Base-by-base conservation (phyloP, 192 early-diverging fungal species). In the Backusella australiensis region DNA sequence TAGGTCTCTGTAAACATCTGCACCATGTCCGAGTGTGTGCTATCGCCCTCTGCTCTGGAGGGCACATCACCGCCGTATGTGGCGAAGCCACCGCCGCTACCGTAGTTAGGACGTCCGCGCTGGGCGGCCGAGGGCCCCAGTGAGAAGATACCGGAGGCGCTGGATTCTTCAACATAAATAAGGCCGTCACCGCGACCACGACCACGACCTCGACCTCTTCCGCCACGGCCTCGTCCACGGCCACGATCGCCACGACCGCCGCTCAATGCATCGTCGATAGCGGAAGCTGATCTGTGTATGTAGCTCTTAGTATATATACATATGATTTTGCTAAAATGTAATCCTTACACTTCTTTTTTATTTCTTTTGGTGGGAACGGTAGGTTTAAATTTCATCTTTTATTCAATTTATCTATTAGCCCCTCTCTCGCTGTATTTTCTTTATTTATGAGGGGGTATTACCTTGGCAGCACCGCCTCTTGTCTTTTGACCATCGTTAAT, bases 311-410 rank as follows among this genome's bases (percentile, higher is more conserved):
- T 34, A 21, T 59, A 11, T 29, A 29, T 29, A 29, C 23, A 23
- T 59, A 9, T 59, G 29, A 1, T 3, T 11, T 12, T 59, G 26
- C 8, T 12, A 23, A 1, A 21, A 3, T 21, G 6, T 0, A 9
- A 56, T 26, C 7, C 83, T 77, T 84, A 85, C 85, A 77, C 78
- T 76, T 87, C 89, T 75, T 86, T 86, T 77, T 88, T 89, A 41
- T 85, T 84, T 77, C 89, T 80, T 74, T 87, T 88, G 8, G 82
- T 71, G 4, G 89, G 88, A 14, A 90, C 79, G 6, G 85, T 89
- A 7, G 89, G 89, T 35, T 84, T 82, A 67, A 90, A 90, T 75
- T 90, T 90, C 76, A 88, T 81, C 87, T 90, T 82, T 46, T 32
- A 32, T 32, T 32, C 29, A 32, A 63, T 19, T 9, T 23, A 8